Conservation (phyloP, 176 grass and related monocot genomes). For the Phragmites australis region DNA sequence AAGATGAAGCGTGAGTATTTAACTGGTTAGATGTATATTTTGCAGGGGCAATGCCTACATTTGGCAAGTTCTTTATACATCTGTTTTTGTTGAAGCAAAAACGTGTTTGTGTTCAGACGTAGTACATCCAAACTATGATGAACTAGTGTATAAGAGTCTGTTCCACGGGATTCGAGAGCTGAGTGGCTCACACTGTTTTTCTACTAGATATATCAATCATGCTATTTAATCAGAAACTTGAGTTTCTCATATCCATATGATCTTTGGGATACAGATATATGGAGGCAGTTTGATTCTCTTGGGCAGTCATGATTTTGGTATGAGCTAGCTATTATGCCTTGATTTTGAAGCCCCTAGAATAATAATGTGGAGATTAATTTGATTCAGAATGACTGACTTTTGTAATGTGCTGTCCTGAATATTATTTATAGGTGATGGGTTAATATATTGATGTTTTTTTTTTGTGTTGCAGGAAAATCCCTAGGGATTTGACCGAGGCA, state of each 20-base stretch:
- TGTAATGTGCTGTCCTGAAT: background rate
- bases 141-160: background rate
- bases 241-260: background rate
- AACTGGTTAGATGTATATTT: background rate
- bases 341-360: background rate
- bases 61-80: background rate
- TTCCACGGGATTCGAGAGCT: background rate
- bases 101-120: background rate
- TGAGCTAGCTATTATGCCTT: background rate
- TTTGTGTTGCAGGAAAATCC: conserved; percentile 77
- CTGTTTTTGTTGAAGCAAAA: background rate
- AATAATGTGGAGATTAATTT: background rate
- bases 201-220: background rate
- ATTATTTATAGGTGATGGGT: background rate
- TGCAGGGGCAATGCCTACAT: too few relatives aligned
- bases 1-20: background rate
- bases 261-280: conserved; percentile 1
- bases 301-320: background rate
- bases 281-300: background rate
- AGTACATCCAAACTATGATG: background rate
- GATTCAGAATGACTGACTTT: background rate
- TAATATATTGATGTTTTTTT: background rate
- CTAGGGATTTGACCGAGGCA: conserved; percentile 95
- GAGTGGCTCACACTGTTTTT: background rate
- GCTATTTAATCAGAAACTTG: background rate